Evolutionary conservation across 768 basidiomycete species (phyloP).

Genomic region (Bullera alba): DNA sequence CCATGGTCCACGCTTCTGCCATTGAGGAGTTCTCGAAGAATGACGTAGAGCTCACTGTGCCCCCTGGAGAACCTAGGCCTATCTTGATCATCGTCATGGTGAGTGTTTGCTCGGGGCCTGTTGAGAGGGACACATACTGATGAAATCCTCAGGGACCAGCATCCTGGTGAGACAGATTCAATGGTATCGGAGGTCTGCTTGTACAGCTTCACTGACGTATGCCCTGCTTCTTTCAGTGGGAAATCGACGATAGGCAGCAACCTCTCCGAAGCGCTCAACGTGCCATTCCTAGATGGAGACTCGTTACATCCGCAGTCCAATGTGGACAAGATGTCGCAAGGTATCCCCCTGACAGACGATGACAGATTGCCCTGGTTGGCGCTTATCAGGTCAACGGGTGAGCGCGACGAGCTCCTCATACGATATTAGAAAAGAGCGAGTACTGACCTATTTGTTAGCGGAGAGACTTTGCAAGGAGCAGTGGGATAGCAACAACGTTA

Average conservation of each 20-base stretch:
- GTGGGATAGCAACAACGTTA: conserved; percentile 20
- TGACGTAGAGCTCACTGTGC: conserved; percentile 35
- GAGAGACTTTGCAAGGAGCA: conserved; percentile 48
- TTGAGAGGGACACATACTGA: conserved; percentile 53
- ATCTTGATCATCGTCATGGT: conserved; percentile 49
- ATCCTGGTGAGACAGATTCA: conserved; percentile 21
- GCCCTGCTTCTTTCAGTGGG: conserved; percentile 19
- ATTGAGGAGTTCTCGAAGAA: conserved; percentile 21
- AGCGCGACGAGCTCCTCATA: not conserved
- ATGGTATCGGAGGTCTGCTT: not conserved
- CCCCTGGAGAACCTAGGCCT: conserved; percentile 33
- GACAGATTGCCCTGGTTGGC: conserved; percentile 84
- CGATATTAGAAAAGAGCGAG: not conserved
- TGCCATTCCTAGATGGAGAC: conserved; percentile 84
- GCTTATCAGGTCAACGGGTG: conserved; percentile 56
- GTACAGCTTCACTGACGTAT: not conserved
- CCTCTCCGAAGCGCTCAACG: conserved; percentile 56
- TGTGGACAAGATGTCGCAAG: conserved; percentile 77
- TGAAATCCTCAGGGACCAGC: conserved; percentile 54
- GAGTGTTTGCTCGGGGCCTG: conserved; percentile 5
- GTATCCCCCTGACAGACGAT: conserved; percentile 66
- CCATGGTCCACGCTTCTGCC: conserved; percentile 1
- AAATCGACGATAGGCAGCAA: conserved; percentile 54
- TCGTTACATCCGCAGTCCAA: conserved; percentile 74
- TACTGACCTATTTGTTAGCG: conserved; percentile 42